Evolutionary conservation across 805 yeast genomes (phyloP).

Genomic region (Wickerhamomyces strasburgensis): DNA sequence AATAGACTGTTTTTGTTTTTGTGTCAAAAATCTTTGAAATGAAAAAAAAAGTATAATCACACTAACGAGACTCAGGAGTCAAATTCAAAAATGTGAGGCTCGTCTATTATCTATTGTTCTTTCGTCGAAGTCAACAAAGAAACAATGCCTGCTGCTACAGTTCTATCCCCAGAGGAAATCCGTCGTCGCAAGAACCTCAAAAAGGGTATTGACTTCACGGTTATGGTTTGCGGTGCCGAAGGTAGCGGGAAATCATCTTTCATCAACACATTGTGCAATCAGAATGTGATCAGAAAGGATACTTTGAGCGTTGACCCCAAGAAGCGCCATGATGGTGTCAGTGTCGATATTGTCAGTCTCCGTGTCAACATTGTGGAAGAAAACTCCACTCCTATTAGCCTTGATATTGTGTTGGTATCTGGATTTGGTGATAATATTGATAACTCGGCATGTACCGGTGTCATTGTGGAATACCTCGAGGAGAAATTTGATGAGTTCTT

Average conservation of each 20-base stretch:
- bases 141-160: too few relatives aligned
- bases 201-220: conserved; percentile 56
- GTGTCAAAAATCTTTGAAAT: too few relatives aligned
- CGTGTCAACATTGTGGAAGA: conserved; percentile 56
- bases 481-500: conserved; percentile 68
- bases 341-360: conserved; percentile 39
- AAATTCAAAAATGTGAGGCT: too few relatives aligned
- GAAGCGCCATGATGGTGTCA: conserved; percentile 32
- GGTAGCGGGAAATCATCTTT: conserved; percentile 76
- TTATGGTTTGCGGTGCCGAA: conserved; percentile 67
- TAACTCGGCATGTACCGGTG: conserved; percentile 44
- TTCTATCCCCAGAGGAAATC: conserved; percentile 33
- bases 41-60: too few relatives aligned
- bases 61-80: too few relatives aligned
- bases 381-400: conserved; percentile 43
- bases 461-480: conserved; percentile 58
- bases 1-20: too few relatives aligned
- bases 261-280: conserved; percentile 60
- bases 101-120: too few relatives aligned
- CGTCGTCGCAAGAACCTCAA: conserved; percentile 59
- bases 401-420: conserved; percentile 65
- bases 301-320: conserved; percentile 24
- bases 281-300: conserved; percentile 34
- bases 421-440: conserved; percentile 77
- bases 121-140: too few relatives aligned